phyloP scores from a whole-genome alignment of 176 grass and related monocot genomes.

The Chloris gayana region DNA sequence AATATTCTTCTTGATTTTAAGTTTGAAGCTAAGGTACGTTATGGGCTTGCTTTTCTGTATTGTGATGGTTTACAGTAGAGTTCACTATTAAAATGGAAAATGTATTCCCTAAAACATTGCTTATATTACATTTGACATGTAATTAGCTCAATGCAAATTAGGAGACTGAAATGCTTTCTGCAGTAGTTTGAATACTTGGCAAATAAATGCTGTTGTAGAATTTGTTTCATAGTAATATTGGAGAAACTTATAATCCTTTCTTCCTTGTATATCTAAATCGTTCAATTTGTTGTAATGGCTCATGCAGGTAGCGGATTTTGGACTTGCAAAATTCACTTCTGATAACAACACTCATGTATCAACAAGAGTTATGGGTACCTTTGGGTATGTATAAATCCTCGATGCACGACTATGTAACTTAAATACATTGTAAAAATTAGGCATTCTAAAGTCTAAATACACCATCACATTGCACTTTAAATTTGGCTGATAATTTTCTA shows the following conservation, averaged over 20 bases:
- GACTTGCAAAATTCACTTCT: conserved; percentile 67
- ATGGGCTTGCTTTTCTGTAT: conserved; percentile 27
- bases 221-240: background rate
- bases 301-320: conserved; percentile 76
- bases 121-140: conserved; percentile 16
- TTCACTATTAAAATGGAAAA: background rate
- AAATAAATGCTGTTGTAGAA: background rate
- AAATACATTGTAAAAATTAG: background rate
- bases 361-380: conserved; percentile 76
- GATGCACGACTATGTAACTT: background rate
- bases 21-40: conserved; percentile 71
- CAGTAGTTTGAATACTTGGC: background rate
- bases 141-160: conserved; percentile 13
- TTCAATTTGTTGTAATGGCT: conserved; percentile 4
- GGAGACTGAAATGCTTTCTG: conserved; percentile 9
- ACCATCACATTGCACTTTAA: background rate
- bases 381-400: conserved; percentile 57
- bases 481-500: background rate
- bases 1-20: conserved; percentile 88
- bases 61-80: background rate
- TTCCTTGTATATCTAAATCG: background rate
- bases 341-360: conserved; percentile 81
- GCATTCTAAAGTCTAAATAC: background rate
- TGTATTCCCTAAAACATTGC: conserved; percentile 6
- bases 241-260: background rate